A percentile compares a stretch with the other conserved stretches of the same genome.
Evolutionary conservation across 352 stramenopile species (phyloP).

Genomic region (Globisporangium emineosum): DNA sequence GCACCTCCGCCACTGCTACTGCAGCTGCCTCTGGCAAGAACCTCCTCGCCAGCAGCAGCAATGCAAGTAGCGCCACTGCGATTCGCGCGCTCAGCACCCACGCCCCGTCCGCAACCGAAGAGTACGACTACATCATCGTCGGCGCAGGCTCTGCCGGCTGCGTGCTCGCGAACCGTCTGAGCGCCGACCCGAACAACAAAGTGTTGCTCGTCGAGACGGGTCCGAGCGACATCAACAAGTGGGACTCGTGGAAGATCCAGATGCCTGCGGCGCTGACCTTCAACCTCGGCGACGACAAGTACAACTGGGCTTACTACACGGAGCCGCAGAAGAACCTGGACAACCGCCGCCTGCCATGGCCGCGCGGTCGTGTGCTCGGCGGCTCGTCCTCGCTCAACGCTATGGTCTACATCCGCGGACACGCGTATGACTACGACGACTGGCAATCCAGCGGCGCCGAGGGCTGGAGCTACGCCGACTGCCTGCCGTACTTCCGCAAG

Average conservation of each 20-base stretch:
- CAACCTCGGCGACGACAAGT: slow-evolving; percentile 80
- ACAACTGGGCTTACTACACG: slow-evolving; percentile 89
- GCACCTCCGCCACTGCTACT: neutral
- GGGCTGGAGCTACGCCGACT: slow-evolving; percentile 87
- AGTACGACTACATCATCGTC: slow-evolving; percentile 93
- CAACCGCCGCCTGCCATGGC: slow-evolving; percentile 77
- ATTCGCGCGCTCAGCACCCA: slow-evolving; percentile 23
- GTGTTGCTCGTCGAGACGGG: slow-evolving; percentile 92
- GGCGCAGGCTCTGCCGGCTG: slow-evolving; percentile 89
- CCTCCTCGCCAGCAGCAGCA: neutral
- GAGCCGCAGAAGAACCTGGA: slow-evolving; percentile 83
- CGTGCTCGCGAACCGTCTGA: slow-evolving; percentile 89
- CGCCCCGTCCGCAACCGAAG: slow-evolving; percentile 13
- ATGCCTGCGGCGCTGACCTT: slow-evolving; percentile 87
- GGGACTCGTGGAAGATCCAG: slow-evolving; percentile 91
- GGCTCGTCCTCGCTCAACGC: slow-evolving; percentile 88
- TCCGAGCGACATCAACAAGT: slow-evolving; percentile 71
- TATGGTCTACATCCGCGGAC: slow-evolving; percentile 90
- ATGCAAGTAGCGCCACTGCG: neutral
- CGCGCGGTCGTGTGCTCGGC: slow-evolving; percentile 83
- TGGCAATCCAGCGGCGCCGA: slow-evolving; percentile 69
- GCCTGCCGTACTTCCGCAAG: slow-evolving; percentile 87
- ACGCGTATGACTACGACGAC: slow-evolving; percentile 87
- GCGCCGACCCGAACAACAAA: slow-evolving; percentile 69
- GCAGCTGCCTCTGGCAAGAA: neutral